Evolutionary conservation across 2,329 filamentous ascomycete genomes (phyloP).

Genomic region (Fusarium avenaceum): DNA sequence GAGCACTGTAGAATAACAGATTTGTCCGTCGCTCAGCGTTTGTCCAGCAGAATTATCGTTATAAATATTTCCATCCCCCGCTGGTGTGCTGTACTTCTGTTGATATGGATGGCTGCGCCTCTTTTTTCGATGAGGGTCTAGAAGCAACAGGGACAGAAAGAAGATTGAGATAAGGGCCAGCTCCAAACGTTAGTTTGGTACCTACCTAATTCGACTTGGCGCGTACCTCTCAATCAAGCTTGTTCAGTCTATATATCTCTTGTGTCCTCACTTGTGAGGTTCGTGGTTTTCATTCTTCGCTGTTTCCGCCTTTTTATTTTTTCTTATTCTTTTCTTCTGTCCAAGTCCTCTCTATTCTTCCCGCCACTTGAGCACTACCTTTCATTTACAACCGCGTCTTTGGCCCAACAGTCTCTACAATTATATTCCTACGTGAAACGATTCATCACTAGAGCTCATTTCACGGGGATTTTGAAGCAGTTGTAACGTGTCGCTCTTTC

Average conservation of each 20-base stretch:
- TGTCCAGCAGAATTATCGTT: neutral
- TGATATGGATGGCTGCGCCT: neutral
- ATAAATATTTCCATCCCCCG: no score
- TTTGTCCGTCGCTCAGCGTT: neutral
- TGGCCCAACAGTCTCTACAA: neutral
- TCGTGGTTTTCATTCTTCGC: neutral
- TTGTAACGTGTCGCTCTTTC: neutral
- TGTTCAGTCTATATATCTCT: neutral
- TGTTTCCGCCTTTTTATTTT: neutral
- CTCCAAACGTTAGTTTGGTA: neutral
- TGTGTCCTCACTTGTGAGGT: neutral
- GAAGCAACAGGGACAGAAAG: conserved; percentile 2
- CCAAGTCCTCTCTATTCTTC: neutral
- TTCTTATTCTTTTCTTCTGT: no score
- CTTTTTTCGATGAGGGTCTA: neutral
- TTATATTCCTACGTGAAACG: neutral
- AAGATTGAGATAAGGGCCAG: neutral
- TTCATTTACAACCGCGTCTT: no score
- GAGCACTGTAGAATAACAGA: neutral
- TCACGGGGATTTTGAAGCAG: neutral
- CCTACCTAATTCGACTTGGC: conserved; percentile 11
- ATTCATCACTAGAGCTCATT: neutral
- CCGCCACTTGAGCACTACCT: neutral
- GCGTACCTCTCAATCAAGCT: neutral
- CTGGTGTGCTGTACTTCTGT: neutral